Evolutionary conservation across 108 stramenopile genomes (phyloP).

Genomic region (Schizochytrium sp.): DNA sequence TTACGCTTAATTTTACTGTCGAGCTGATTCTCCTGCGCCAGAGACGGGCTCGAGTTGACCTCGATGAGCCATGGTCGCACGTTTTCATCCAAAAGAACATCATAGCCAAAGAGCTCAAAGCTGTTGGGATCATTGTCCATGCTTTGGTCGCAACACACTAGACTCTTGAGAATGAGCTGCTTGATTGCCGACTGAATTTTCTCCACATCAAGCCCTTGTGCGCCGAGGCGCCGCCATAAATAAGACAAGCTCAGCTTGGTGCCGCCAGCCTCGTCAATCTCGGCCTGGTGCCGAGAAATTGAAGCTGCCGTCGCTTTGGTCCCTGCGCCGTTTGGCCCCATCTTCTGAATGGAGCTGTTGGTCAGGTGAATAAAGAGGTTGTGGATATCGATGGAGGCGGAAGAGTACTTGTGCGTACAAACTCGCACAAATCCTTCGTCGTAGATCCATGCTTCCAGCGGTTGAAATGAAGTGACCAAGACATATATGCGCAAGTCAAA

Average conservation of each 20-base stretch:
- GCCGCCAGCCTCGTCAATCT: background rate
- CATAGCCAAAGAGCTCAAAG: slow-evolving; percentile 52
- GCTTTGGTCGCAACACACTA: slow-evolving; percentile 54
- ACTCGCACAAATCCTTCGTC: slow-evolving; percentile 64
- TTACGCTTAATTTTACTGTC: slow-evolving; percentile 38
- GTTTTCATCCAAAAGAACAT: slow-evolving; percentile 39
- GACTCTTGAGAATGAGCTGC: slow-evolving; percentile 42
- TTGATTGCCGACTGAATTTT: slow-evolving; percentile 29
- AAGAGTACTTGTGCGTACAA: slow-evolving; percentile 36
- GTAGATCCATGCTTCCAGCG: slow-evolving; percentile 69
- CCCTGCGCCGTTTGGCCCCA: background rate
- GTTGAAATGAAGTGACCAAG: slow-evolving; percentile 68
- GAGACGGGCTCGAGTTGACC: slow-evolving; percentile 50
- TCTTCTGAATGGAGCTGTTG: slow-evolving; percentile 45
- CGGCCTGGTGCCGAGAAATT: background rate
- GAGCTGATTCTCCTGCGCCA: slow-evolving; percentile 37
- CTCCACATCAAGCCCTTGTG: slow-evolving; percentile 26
- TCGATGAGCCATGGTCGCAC: slow-evolving; percentile 49
- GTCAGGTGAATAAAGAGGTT: slow-evolving; percentile 49
- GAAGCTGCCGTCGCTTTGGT: background rate
- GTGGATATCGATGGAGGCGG: background rate
- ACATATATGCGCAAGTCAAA: slow-evolving; percentile 70
- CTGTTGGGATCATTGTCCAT: slow-evolving; percentile 54
- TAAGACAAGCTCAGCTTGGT: slow-evolving; percentile 7
- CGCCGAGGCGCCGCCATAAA: slow-evolving; percentile 27